Evolutionary conservation across 441 rosid species (phyloP).

Genomic region (Oxalis stricta): DNA sequence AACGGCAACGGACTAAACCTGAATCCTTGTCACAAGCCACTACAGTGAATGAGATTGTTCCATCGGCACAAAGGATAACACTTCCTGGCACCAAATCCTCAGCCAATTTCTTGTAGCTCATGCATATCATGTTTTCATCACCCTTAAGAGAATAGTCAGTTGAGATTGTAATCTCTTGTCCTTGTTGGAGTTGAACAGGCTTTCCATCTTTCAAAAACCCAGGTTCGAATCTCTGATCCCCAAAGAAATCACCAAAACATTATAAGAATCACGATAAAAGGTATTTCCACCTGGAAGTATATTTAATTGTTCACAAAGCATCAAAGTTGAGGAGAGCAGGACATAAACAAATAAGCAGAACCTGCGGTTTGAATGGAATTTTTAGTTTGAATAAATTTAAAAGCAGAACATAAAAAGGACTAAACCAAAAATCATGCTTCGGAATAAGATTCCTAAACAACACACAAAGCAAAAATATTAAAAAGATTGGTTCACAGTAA

Average conservation of each 20-base stretch:
- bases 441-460: no score
- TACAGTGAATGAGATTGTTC: constrained; percentile 40
- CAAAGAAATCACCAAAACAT: constrained; percentile 4
- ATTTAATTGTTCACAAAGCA: no score
- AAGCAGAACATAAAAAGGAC: no score
- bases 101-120: constrained; percentile 54
- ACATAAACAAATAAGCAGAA: no score
- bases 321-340: no score
- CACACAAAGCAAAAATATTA: no score
- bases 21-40: constrained; percentile 26
- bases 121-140: constrained; percentile 33
- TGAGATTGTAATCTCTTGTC: constrained; percentile 36
- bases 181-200: constrained; percentile 34
- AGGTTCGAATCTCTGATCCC: constrained; percentile 69
- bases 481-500: no score
- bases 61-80: constrained; percentile 46
- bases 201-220: constrained; percentile 46
- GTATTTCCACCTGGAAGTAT: no score
- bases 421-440: no score
- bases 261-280: no score
- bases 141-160: constrained; percentile 43
- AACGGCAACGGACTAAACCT: constrained; percentile 38
- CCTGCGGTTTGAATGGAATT: no score
- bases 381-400: no score
- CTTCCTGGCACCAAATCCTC: constrained; percentile 39